Evolutionary conservation across 768 basidiomycete genomes (phyloP).

Genomic region (Suillus weaverae): DNA sequence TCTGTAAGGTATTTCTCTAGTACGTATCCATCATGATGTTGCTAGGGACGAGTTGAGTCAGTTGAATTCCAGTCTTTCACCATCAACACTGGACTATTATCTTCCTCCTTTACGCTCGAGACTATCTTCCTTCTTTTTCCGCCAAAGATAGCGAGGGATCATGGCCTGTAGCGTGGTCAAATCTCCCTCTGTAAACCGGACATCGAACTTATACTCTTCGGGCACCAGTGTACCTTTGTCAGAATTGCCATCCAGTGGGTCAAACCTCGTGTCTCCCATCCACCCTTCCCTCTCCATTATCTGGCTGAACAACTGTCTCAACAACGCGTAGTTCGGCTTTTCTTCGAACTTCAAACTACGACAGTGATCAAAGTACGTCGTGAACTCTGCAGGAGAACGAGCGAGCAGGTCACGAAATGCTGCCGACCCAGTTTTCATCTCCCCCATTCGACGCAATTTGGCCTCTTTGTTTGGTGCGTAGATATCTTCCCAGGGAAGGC

Average conservation of each 20-base stretch:
- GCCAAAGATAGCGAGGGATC: too few relatives aligned
- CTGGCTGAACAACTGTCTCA: slow-evolving; percentile 15
- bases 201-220: background rate
- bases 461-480: slow-evolving; percentile 3
- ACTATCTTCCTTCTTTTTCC: too few relatives aligned
- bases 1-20: too few relatives aligned
- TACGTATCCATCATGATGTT: too few relatives aligned
- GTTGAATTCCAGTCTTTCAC: too few relatives aligned
- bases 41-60: too few relatives aligned
- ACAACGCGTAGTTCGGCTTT: slow-evolving; percentile 20
- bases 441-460: background rate
- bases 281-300: background rate
- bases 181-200: background rate
- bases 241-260: background rate
- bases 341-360: slow-evolving; percentile 14
- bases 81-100: too few relatives aligned
- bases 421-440: background rate
- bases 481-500: slow-evolving; percentile 25
- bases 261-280: background rate
- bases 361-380: background rate
- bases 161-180: background rate
- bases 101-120: too few relatives aligned
- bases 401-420: background rate
- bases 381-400: background rate
- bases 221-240: too few relatives aligned